These are phyloP conservation scores for Croton laevigatus DNA, from an alignment of 441 rosid genomes.

Conservation along the genomic window DNA sequence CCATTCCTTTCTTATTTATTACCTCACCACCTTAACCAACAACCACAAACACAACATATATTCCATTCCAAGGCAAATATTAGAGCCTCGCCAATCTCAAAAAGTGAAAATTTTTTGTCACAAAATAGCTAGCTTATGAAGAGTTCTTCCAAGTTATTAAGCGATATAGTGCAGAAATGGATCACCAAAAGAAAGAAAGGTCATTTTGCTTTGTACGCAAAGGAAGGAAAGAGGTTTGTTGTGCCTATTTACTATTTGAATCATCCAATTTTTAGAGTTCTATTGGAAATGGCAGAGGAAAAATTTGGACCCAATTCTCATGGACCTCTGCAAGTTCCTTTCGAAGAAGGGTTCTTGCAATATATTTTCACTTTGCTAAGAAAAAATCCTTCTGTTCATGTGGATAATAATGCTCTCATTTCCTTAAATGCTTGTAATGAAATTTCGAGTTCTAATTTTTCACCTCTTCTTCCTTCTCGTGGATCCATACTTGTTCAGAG, in stretches of 20 bases:
- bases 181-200: constrained; percentile 42
- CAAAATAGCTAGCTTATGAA: neutral
- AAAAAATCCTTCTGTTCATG: constrained; percentile 17
- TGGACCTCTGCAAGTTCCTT: constrained; percentile 51
- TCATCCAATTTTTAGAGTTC: constrained; percentile 41
- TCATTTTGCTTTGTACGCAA: constrained; percentile 42
- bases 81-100: neutral
- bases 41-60: neutral
- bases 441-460: neutral
- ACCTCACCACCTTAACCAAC: neutral
- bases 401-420: neutral
- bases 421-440: neutral
- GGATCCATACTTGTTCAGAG: constrained; percentile 1
- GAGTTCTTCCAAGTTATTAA: constrained; percentile 13
- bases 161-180: constrained; percentile 26
- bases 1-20: neutral
- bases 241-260: constrained; percentile 40
- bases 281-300: constrained; percentile 46
- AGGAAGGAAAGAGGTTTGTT: constrained; percentile 42
- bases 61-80: neutral
- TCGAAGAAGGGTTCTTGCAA: constrained; percentile 39
- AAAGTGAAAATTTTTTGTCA: neutral
- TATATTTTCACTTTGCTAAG: constrained; percentile 34
- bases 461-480: neutral
- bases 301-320: constrained; percentile 37